Conservation (phyloP, 495 filamentous ascomycete genomes). For the Recurvomyces mirabilis region DNA sequence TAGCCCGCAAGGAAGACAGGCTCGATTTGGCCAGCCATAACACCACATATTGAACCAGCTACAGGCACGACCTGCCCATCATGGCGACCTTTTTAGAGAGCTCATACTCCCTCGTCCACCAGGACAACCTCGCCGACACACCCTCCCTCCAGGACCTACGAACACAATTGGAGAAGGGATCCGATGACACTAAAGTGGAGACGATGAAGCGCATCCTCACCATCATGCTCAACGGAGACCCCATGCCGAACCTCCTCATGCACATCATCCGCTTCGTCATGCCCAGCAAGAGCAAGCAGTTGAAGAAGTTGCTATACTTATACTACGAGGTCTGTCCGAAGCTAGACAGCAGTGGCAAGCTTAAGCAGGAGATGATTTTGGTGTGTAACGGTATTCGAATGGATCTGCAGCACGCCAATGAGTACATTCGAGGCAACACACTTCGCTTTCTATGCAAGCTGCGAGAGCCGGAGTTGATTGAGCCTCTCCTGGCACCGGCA, state of each 20-base stretch:
- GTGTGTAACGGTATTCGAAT: slow-evolving; percentile 98
- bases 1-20: slow-evolving; percentile 11
- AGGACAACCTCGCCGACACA: slow-evolving; percentile 88
- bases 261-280: slow-evolving; percentile 99
- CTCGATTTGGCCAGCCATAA: not conserved
- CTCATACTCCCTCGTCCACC: slow-evolving; percentile 86
- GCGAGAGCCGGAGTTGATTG: slow-evolving; percentile 87
- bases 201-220: slow-evolving; percentile 97
- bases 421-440: slow-evolving; percentile 95
- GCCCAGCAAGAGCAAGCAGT: slow-evolving; percentile 89
- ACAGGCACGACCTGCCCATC: no score
- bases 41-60: no score
- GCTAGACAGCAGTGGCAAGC: slow-evolving; percentile 75
- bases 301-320: slow-evolving; percentile 98
- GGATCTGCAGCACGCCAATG: slow-evolving; percentile 93
- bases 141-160: slow-evolving; percentile 83
- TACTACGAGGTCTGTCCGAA: slow-evolving; percentile 99
- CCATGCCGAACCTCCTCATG: slow-evolving; percentile 92
- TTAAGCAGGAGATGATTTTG: slow-evolving; percentile 99
- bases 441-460: slow-evolving; percentile 95
- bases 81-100: slow-evolving; percentile 94
- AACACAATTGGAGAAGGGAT: slow-evolving; percentile 92
- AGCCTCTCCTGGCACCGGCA: slow-evolving; percentile 85
- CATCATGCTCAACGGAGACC: slow-evolving; percentile 95
- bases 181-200: slow-evolving; percentile 90